These are phyloP conservation scores for Rhizopus microsporus DNA, from an alignment of 371 early-diverging fungal genomes.

Conservation along the genomic window DNA sequence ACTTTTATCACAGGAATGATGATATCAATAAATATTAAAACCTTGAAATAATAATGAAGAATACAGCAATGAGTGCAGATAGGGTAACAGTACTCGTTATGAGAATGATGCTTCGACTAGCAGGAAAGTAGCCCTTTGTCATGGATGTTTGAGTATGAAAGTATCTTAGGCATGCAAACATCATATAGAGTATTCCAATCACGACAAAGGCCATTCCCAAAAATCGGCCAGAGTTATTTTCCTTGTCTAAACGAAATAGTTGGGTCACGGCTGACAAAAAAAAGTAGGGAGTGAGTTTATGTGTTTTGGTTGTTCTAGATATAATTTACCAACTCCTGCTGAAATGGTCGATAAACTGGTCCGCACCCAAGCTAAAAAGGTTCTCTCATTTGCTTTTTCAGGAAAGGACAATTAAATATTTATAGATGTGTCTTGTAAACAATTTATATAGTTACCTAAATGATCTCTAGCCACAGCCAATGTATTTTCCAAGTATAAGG, in stretches of 20 bases:
- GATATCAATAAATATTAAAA: neutral
- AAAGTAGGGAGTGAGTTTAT: neutral
- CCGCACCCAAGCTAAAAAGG: constrained; percentile 79
- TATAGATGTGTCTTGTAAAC: constrained; percentile 7
- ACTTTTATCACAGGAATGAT: constrained; percentile 24
- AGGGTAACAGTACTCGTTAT: constrained; percentile 40
- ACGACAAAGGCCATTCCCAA: constrained; percentile 60
- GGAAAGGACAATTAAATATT: constrained; percentile 10
- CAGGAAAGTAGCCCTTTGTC: constrained; percentile 69
- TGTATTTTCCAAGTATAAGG: constrained; percentile 68
- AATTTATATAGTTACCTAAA: constrained; percentile 43
- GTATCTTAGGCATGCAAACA: constrained; percentile 66
- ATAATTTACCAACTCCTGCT: constrained; percentile 64
- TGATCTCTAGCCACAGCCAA: constrained; percentile 81
- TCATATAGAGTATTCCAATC: constrained; percentile 63
- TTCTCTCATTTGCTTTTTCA: constrained; percentile 73
- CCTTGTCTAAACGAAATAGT: constrained; percentile 61
- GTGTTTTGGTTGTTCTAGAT: neutral
- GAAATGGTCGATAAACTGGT: constrained; percentile 76
- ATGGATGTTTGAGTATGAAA: constrained; percentile 66
- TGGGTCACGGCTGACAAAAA: constrained; percentile 63
- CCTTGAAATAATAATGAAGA: constrained; percentile 1
- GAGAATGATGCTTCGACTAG: constrained; percentile 60
- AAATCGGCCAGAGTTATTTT: constrained; percentile 32
- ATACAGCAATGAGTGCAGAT: constrained; percentile 30